Evolutionary conservation across 208 protist species (phyloP).

Genomic region (Wallacemonas sp.): DNA sequence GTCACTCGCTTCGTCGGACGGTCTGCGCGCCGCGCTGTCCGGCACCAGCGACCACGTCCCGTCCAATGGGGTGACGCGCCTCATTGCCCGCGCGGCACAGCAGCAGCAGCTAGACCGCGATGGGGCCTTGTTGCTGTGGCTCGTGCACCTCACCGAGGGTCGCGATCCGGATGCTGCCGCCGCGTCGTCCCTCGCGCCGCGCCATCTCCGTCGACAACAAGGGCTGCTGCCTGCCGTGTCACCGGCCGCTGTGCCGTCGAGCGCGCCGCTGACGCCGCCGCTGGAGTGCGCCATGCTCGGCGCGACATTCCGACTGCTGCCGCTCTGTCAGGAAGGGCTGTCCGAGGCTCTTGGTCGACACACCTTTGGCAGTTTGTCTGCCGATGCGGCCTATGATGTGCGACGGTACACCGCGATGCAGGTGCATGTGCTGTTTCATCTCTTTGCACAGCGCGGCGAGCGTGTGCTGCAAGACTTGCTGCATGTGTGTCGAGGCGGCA

Average conservation of each 20-base stretch:
- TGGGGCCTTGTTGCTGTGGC: constrained; percentile 10
- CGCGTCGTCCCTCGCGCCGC: no score
- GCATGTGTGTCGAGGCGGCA: constrained; percentile 47
- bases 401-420: constrained; percentile 59
- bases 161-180: background rate
- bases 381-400: constrained; percentile 38
- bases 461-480: constrained; percentile 66
- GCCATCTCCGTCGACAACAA: background rate
- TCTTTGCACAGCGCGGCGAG: constrained; percentile 36
- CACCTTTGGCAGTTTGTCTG: constrained; percentile 64
- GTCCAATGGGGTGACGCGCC: background rate
- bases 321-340: constrained; percentile 38
- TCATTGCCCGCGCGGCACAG: background rate
- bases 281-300: constrained; percentile 37
- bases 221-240: constrained; percentile 27
- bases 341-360: constrained; percentile 64
- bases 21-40: no score
- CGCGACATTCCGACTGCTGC: constrained; percentile 36
- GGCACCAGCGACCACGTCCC: no score
- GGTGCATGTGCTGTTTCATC: constrained; percentile 51
- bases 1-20: no score
- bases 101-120: background rate
- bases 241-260: constrained; percentile 29
- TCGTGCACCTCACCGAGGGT: constrained; percentile 5
- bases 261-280: constrained; percentile 22